These are phyloP conservation scores for Tausonia pullulans DNA, from an alignment of 1,284 basidiomycete species.

Conservation along the genomic window DNA sequence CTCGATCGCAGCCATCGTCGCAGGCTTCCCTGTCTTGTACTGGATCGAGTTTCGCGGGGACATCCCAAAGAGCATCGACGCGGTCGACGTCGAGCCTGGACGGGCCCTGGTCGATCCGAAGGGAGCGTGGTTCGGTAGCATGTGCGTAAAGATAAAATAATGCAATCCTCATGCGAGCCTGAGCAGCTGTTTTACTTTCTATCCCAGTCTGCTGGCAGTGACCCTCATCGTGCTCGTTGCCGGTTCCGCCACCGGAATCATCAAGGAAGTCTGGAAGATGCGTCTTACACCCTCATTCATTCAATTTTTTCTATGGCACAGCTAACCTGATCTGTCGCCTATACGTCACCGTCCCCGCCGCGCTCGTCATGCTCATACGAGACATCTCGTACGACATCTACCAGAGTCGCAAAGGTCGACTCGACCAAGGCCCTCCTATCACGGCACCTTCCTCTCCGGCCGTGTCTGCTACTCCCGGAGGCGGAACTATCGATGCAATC, in stretches of 20 bases:
- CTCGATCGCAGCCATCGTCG: constrained; percentile 28
- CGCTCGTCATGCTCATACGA: constrained; percentile 54
- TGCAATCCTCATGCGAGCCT: too few relatives aligned
- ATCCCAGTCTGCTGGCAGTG: constrained; percentile 33
- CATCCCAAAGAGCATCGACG: constrained; percentile 34
- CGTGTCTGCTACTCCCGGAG: too few relatives aligned
- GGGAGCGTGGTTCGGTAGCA: constrained; percentile 42
- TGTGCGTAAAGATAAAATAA: background rate
- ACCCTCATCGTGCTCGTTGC: constrained; percentile 49
- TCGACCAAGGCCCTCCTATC: too few relatives aligned
- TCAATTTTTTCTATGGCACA: too few relatives aligned
- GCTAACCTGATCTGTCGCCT: background rate
- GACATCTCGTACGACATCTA: constrained; percentile 52
- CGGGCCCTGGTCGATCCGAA: constrained; percentile 40
- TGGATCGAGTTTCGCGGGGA: constrained; percentile 24
- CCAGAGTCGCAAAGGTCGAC: constrained; percentile 16
- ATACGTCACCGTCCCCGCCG: constrained; percentile 76
- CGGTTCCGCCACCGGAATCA: constrained; percentile 41
- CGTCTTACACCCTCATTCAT: background rate
- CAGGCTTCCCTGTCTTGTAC: constrained; percentile 32
- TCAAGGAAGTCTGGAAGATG: constrained; percentile 54
- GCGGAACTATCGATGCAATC: too few relatives aligned
- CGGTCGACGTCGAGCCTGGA: constrained; percentile 39
- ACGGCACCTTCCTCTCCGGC: too few relatives aligned
- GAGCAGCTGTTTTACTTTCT: too few relatives aligned